Evolutionary conservation across 768 basidiomycete species (phyloP).

Genomic region (Gloeophyllum trabeum): DNA sequence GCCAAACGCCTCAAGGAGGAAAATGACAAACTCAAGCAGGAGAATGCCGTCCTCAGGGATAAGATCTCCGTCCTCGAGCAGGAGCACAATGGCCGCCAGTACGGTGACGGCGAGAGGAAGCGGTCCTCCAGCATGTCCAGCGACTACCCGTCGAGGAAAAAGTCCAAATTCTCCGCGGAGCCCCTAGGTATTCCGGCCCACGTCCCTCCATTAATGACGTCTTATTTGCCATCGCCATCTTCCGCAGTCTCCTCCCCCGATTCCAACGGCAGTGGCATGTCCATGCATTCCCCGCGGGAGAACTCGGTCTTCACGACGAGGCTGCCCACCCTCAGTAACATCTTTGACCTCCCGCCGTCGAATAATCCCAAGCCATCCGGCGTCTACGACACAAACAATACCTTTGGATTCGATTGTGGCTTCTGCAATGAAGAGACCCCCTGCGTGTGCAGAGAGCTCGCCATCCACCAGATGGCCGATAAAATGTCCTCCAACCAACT

Average conservation of each 20-base stretch:
- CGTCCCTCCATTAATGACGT: constrained; percentile 19
- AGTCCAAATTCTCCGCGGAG: constrained; percentile 19
- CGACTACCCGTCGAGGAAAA: constrained; percentile 25
- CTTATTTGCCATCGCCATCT: constrained; percentile 20
- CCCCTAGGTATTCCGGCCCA: constrained; percentile 7
- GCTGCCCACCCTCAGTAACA: constrained; percentile 17
- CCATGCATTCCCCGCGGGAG: constrained; percentile 16
- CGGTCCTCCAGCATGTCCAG: constrained; percentile 8
- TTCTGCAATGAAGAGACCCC: constrained; percentile 61
- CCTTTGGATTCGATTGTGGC: constrained; percentile 54
- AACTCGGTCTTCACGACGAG: constrained; percentile 17
- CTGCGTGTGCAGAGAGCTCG: constrained; percentile 71
- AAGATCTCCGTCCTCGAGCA: constrained; percentile 20
- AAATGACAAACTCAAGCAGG: constrained; percentile 61
- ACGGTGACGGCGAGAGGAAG: too few relatives aligned
- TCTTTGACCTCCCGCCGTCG: constrained; percentile 27
- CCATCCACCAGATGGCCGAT: constrained; percentile 31
- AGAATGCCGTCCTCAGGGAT: constrained; percentile 50
- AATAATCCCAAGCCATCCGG: constrained; percentile 11
- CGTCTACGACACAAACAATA: constrained; percentile 13
- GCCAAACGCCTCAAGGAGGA: constrained; percentile 83
- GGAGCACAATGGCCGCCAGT: constrained; percentile 9
- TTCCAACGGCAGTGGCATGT: constrained; percentile 17
- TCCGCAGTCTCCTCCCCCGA: constrained; percentile 43
- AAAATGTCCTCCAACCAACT: constrained; percentile 8